phyloP scores from a whole-genome alignment of 2,329 filamentous ascomycete species.

The Zymoseptoria passerinii region DNA sequence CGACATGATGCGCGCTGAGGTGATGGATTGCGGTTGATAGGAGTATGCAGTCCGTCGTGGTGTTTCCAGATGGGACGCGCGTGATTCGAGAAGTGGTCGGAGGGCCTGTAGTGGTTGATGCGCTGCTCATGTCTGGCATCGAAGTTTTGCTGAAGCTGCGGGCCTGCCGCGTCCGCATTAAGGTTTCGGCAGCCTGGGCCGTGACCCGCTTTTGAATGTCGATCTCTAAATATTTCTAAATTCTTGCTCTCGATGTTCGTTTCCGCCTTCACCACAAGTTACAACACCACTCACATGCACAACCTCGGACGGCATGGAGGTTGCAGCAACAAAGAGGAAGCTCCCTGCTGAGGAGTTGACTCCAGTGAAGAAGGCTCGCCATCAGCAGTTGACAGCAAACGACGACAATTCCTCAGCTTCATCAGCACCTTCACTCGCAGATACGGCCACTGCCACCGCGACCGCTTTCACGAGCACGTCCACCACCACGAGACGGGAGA shows the following conservation, averaged over 20 bases:
- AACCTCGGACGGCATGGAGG: neutral
- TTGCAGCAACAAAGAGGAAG: conserved; percentile 7
- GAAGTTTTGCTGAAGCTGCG: too few species aligned
- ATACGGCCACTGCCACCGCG: conserved; percentile 6
- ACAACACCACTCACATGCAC: neutral
- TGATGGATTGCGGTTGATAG: neutral
- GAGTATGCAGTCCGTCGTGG: neutral
- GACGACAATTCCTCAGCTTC: conserved; percentile 3
- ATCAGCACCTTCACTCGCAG: conserved; percentile 8
- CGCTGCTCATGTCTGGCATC: too few species aligned
- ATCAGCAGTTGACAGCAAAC: conserved; percentile 7
- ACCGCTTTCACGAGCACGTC: conserved; percentile 15
- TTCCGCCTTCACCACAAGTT: neutral
- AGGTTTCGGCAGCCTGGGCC: neutral
- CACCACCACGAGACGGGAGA: conserved; percentile 47
- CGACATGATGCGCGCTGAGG: conserved; percentile 30
- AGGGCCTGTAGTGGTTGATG: neutral
- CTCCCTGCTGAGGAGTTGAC: conserved; percentile 3
- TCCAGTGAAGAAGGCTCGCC: conserved; percentile 5
- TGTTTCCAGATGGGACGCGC: neutral
- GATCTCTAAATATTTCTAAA: neutral
- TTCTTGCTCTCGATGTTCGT: neutral
- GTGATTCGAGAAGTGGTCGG: neutral
- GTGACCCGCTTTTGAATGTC: neutral
- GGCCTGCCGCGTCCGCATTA: neutral